Evolutionary conservation across 441 rosid genomes (phyloP).

Genomic region (Brassica balearica): DNA sequence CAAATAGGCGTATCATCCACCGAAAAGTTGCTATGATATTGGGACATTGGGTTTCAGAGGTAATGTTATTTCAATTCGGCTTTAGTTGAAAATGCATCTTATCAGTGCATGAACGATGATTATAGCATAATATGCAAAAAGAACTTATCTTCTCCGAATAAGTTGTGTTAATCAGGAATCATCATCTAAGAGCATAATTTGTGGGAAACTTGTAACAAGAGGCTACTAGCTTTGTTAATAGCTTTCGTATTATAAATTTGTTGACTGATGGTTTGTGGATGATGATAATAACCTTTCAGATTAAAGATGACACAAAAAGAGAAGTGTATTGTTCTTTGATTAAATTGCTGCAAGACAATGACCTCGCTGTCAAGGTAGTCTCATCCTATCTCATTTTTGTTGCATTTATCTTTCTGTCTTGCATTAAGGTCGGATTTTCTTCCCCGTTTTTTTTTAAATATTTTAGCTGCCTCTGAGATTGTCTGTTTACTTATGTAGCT

Average conservation of each 20-base stretch:
- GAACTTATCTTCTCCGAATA: constrained; percentile 23
- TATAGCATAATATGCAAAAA: constrained; percentile 24
- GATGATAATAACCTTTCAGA: constrained; percentile 58
- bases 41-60: constrained; percentile 99
- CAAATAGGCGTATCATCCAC: constrained; percentile 91
- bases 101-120: constrained; percentile 6
- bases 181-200: constrained; percentile 10
- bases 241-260: background rate
- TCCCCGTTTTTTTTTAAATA: background rate
- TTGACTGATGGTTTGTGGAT: constrained; percentile 32
- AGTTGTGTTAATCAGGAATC: constrained; percentile 19
- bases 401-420: constrained; percentile 18
- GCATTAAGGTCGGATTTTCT: constrained; percentile 17
- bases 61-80: constrained; percentile 41
- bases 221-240: constrained; percentile 14
- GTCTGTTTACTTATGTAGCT: constrained; percentile 59
- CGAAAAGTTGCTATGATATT: constrained; percentile 94
- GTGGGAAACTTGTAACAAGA: background rate
- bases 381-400: constrained; percentile 27
- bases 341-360: constrained; percentile 80
- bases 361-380: constrained; percentile 90
- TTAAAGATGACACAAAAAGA: constrained; percentile 90
- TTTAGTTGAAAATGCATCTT: constrained; percentile 23
- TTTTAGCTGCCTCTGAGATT: constrained; percentile 43
- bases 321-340: constrained; percentile 90